Evolutionary conservation across 2,329 filamentous ascomycete genomes (phyloP).

Genomic region (Colletotrichum sp.): DNA sequence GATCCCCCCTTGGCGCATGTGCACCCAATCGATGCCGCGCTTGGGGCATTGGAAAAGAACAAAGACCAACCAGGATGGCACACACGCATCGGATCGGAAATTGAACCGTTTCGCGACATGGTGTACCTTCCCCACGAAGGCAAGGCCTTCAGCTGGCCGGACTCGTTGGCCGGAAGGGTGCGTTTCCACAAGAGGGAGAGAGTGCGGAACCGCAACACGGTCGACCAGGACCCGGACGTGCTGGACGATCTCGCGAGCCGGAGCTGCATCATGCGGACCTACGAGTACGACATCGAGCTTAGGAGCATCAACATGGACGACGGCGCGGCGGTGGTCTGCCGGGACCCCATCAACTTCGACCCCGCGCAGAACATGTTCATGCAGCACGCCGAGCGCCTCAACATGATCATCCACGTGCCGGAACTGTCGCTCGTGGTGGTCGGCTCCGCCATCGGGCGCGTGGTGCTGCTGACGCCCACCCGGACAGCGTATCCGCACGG

Average conservation of each 20-base stretch:
- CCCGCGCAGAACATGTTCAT: conserved; percentile 20
- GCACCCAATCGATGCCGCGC: background rate
- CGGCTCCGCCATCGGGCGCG: conserved; percentile 71
- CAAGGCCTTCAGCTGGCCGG: conserved; percentile 7
- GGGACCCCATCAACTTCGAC: conserved; percentile 31
- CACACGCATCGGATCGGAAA: background rate
- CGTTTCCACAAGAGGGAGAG: conserved; percentile 4
- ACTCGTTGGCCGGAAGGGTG: background rate
- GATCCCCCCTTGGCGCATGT: background rate
- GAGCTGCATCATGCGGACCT: conserved; percentile 51
- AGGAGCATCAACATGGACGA: conserved; percentile 28
- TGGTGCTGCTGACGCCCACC: conserved; percentile 65
- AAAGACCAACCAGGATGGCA: background rate
- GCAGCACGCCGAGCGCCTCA: conserved; percentile 44
- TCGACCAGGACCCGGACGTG: background rate
- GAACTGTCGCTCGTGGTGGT: conserved; percentile 73
- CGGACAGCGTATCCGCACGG: conserved; percentile 21
- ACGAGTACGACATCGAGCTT: conserved; percentile 54
- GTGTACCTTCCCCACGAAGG: conserved; percentile 40
- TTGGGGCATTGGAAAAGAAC: background rate
- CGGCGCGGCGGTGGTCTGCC: conserved; percentile 32
- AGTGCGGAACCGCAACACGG: background rate
- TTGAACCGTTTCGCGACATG: conserved; percentile 31
- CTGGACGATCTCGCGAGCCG: conserved; percentile 22
- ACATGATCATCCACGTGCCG: conserved; percentile 68